Percentiles rank a stretch among this genome's conserved stretches.
Conservation (phyloP, 2,329 filamentous ascomycete genomes). For the Colletotrichum euphorbiae region DNA sequence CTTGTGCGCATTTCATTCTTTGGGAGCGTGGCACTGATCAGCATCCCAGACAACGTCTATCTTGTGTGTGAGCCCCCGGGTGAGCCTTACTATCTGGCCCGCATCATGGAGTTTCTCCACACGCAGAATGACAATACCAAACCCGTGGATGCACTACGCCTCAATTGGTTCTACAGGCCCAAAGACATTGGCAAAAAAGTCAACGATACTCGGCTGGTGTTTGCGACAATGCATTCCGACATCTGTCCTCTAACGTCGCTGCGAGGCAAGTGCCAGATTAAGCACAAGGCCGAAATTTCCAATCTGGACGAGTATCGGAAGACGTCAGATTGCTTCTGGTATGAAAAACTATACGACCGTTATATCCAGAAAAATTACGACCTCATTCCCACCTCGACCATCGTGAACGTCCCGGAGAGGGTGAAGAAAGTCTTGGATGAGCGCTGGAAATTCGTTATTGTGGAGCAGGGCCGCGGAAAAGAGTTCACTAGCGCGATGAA, state of each 20-base stretch:
- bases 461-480: slow-evolving; percentile 93
- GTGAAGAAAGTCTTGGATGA: slow-evolving; percentile 97
- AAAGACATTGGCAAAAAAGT: slow-evolving; percentile 95
- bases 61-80: slow-evolving; percentile 97
- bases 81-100: slow-evolving; percentile 96
- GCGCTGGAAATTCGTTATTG: slow-evolving; percentile 95
- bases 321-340: slow-evolving; percentile 91
- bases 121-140: slow-evolving; percentile 77
- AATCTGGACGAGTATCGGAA: slow-evolving; percentile 88
- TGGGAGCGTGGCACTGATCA: slow-evolving; percentile 43
- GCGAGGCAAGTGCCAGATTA: slow-evolving; percentile 92
- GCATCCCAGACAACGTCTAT: slow-evolving; percentile 79
- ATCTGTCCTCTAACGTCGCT: slow-evolving; percentile 91
- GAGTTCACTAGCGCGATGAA: slow-evolving; percentile 97
- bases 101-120: slow-evolving; percentile 98
- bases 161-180: slow-evolving; percentile 98
- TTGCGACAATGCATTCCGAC: slow-evolving; percentile 99
- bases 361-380: slow-evolving; percentile 99
- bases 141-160: slow-evolving; percentile 86
- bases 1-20: slow-evolving; percentile 11
- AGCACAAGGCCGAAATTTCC: slow-evolving; percentile 86
- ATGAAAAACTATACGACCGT: slow-evolving; percentile 95
- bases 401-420: slow-evolving; percentile 95
- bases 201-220: slow-evolving; percentile 89
- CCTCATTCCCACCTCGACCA: slow-evolving; percentile 88